Evolutionary conservation across 345 rosid genomes (phyloP), one percentile per base, ranked within the genome.

Genomic region (Salix brachista): DNA sequence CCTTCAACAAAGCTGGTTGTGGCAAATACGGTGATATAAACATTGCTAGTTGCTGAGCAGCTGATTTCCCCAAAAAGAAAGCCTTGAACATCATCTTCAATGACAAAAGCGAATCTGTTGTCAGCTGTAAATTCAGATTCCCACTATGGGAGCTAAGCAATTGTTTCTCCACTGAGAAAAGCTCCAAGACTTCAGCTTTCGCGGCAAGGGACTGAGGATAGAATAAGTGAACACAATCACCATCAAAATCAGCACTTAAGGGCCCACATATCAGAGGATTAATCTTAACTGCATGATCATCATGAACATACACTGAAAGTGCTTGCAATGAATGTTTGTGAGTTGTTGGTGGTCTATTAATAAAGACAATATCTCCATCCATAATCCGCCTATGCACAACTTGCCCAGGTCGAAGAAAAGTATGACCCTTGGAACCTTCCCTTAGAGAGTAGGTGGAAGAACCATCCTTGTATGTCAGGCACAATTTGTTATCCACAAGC

Each of bases 311-410:
- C 4, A 90, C 97, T 12, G 93, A 89, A 32, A 96, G 90, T 6
- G 99, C 99, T 83, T 93, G 99, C 21, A 96, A 74, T 2, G 99
- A 93, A 80, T 96, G 98, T 75, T 96, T 93, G 74, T 96, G 99
- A 1, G 97, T 96, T 28, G 98, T 96, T 1, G 99, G 99, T 10
- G 99, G 99, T 75, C 99, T 86, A 77, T 96, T 93, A 39, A 96
- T 89, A 74, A 96, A 96, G 66, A 96, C 99, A 11, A 78, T 88
- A 79, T 95, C 98, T 54, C 99, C 99, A 61, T 95, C 99, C 96
- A 91, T 91, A 60, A 91, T 90, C 70, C 93, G 82, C 41, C 98
- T 87, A 78, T 91, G 98, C 10, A 93, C 98, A 60, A 95, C 82
- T 80, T 95, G 99, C 36, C 99, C 99, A 1, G 88, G 87, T 73